These are phyloP conservation scores for Capsella bursapastoris DNA, from an alignment of 345 rosid genomes.

Conservation along the genomic window DNA sequence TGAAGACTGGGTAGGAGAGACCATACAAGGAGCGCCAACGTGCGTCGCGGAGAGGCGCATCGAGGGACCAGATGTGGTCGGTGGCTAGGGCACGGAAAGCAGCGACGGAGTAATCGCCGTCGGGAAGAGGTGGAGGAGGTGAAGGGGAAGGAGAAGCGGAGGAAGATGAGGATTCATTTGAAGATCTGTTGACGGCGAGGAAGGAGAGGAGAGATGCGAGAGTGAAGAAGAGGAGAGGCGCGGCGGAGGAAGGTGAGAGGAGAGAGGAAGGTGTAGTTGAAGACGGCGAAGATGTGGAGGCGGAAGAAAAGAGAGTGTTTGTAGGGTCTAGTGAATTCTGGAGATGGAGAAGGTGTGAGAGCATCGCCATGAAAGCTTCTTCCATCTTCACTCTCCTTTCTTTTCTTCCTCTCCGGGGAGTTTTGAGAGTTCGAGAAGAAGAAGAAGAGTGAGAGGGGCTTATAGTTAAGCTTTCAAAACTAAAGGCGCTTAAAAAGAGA, in stretches of 20 bases:
- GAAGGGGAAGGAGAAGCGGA: slow-evolving; percentile 47
- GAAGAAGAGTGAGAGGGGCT: background rate
- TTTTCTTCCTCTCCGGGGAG: background rate
- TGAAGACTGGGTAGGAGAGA: slow-evolving; percentile 84
- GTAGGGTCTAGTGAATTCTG: slow-evolving; percentile 85
- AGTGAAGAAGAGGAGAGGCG: slow-evolving; percentile 61
- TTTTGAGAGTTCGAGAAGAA: background rate
- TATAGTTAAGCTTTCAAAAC: background rate
- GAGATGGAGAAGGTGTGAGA: slow-evolving; percentile 91
- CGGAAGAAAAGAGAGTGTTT: slow-evolving; percentile 59
- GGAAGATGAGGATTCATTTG: slow-evolving; percentile 41
- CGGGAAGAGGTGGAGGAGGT: slow-evolving; percentile 55
- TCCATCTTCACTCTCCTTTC: slow-evolving; percentile 59
- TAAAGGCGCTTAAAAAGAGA: background rate
- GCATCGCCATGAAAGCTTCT: slow-evolving; percentile 80
- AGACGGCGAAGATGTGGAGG: slow-evolving; percentile 52
- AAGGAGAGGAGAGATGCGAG: slow-evolving; percentile 63
- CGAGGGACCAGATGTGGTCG: slow-evolving; percentile 87
- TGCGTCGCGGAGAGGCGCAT: slow-evolving; percentile 83
- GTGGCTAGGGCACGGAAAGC: slow-evolving; percentile 91
- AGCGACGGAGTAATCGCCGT: slow-evolving; percentile 73
- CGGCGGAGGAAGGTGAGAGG: slow-evolving; percentile 60
- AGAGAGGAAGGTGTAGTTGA: slow-evolving; percentile 53
- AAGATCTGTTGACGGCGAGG: slow-evolving; percentile 50
- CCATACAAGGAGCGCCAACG: slow-evolving; percentile 92